Percentiles rank a stretch among this genome's conserved stretches.
These are phyloP conservation scores for Ceratocystis colombiana DNA, from an alignment of 2,329 filamentous ascomycete species.

Conservation along the genomic window DNA sequence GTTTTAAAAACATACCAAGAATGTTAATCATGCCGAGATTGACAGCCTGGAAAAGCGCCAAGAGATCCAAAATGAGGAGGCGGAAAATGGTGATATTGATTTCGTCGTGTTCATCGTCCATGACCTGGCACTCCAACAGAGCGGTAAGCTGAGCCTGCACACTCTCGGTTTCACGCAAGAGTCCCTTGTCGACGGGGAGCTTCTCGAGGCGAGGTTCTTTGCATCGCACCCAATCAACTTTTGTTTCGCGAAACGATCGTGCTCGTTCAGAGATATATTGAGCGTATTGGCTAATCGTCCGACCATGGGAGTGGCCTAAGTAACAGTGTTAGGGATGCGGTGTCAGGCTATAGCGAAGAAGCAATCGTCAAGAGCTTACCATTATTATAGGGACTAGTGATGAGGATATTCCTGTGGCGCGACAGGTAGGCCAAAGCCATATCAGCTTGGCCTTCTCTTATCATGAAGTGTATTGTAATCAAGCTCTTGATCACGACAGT, in stretches of 20 bases:
- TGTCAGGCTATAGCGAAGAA: not conserved
- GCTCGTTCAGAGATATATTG: constrained; percentile 77
- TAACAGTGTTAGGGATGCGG: not conserved
- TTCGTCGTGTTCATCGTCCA: constrained; percentile 87
- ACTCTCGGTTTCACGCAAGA: constrained; percentile 80
- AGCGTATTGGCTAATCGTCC: constrained; percentile 86
- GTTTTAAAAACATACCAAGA: constrained; percentile 51
- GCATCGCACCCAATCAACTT: constrained; percentile 77
- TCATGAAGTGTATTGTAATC: constrained; percentile 94
- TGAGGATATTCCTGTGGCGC: constrained; percentile 70
- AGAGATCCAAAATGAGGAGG: constrained; percentile 76
- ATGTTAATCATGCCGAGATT: constrained; percentile 98
- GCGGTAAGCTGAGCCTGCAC: constrained; percentile 82
- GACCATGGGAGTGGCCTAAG: constrained; percentile 81
- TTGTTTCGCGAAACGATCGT: constrained; percentile 70
- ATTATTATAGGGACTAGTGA: constrained; percentile 85
- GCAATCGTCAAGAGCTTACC: constrained; percentile 46
- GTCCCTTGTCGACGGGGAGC: constrained; percentile 78
- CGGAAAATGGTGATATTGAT: constrained; percentile 92
- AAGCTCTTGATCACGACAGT: constrained; percentile 98
- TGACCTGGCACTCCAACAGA: constrained; percentile 76
- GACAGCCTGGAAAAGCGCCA: constrained; percentile 85
- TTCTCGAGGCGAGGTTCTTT: constrained; percentile 76
- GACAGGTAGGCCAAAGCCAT: constrained; percentile 78
- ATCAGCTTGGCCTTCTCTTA: constrained; percentile 84